Base-by-base conservation (phyloP, 306 rosid species). In the Cicer judaicum region DNA sequence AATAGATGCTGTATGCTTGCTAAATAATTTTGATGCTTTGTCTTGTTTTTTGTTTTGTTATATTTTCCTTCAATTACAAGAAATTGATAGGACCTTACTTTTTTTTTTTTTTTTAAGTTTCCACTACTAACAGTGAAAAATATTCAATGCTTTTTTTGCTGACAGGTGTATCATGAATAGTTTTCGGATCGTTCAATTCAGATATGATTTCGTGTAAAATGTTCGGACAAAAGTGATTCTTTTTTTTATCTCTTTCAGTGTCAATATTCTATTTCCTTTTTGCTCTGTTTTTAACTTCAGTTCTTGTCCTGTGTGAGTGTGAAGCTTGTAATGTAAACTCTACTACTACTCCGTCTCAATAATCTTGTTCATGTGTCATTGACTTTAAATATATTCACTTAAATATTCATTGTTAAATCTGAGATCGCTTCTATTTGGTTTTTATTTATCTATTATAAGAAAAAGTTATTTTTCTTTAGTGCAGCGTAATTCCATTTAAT, bases 111-210 rank as follows among this genome's bases (percentile, higher is more conserved):
- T 2, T n/a, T n/a, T n/a, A 46, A 46, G 13, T 46, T 46, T 46
- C 49, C 49, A 67, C 29, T 2, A 48, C 57, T 24, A 24, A 24
- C 12, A 4, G 7, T 59, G 52, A 49, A 56, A 6, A 34, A 24
- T 24, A 24, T 24, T 68, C n/a, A 8, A 52, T 63, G 24, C 10
- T 18, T 41, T 59, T 9, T 21, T 56, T 50, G 41, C 68, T 59
- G 72, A 69, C 86, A 87, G 92, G 82, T 76, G 68, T 69, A 11
- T 3, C 69, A n/a, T 57, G 36, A 64, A 44, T 10, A 13, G 53
- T 8, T 54, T 36, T 44, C 74, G 38, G 75, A 60, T 68, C 5
- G 8, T 39, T 41, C 63, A 13, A n/a, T 38, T 53, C 68, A n/a
- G 56, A 50, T 7, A 46, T 46, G 14, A 10, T 54, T 54, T 54